These are phyloP conservation scores for Acanthochlamys bracteata DNA, from an alignment of 106 monocot genomes.

Conservation along the genomic window DNA sequence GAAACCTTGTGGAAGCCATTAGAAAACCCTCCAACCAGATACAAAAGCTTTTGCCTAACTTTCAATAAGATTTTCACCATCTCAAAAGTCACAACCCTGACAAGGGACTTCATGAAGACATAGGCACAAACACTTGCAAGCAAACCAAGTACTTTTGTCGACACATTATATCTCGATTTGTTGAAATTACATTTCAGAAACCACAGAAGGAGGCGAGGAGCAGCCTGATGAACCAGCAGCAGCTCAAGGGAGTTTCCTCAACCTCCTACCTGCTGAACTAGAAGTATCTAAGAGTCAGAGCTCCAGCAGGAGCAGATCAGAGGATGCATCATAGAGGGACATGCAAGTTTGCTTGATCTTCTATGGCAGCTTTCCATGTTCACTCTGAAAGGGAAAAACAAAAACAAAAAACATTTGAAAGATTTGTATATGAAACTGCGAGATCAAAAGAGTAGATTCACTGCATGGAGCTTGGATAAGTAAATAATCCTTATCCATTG, in stretches of 20 bases:
- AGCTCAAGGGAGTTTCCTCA: conserved; percentile 33
- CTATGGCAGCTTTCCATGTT: neutral
- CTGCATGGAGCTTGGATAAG: neutral
- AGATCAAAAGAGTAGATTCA: neutral
- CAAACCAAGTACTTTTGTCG: no score
- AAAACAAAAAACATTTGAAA: neutral
- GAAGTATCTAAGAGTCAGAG: conserved; percentile 32
- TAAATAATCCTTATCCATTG: no score
- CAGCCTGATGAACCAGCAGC: conserved; percentile 27
- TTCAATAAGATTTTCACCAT: no score
- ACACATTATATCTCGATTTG: no score
- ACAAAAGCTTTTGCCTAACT: no score
- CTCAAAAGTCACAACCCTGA: no score
- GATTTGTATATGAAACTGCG: neutral
- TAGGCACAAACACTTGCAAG: no score
- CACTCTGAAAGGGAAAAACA: neutral
- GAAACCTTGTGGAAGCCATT: no score
- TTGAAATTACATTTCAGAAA: conserved; percentile 17
- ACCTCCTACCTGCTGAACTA: conserved; percentile 31
- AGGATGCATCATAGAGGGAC: neutral
- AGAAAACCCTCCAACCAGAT: no score
- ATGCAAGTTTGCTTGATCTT: neutral
- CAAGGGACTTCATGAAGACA: no score
- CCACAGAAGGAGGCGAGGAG: conserved; percentile 36
- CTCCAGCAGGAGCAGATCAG: neutral